Evolutionary conservation across 495 filamentous ascomycete genomes (phyloP).

Genomic region (Xylaria scruposa): DNA sequence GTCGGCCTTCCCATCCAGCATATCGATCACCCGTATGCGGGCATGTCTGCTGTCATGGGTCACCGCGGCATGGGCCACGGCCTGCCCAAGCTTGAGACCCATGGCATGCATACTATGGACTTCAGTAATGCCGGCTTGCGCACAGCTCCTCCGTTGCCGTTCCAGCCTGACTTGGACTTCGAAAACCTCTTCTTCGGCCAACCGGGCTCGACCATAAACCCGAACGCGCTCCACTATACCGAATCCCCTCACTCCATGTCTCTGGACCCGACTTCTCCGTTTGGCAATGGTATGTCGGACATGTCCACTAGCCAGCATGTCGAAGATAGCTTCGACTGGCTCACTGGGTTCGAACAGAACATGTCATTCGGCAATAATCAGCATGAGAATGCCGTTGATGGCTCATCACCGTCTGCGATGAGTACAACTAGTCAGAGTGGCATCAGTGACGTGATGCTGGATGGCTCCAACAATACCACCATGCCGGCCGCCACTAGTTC

Average conservation of each 20-base stretch:
- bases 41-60: slow-evolving; percentile 72
- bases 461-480: slow-evolving; percentile 70
- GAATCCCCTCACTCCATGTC: slow-evolving; percentile 78
- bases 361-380: slow-evolving; percentile 68
- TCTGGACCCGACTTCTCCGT: slow-evolving; percentile 77
- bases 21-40: slow-evolving; percentile 62
- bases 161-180: slow-evolving; percentile 76
- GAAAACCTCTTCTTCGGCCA: slow-evolving; percentile 74
- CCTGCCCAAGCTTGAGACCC: slow-evolving; percentile 84
- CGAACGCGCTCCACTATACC: slow-evolving; percentile 91
- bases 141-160: slow-evolving; percentile 79
- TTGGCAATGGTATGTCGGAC: slow-evolving; percentile 67
- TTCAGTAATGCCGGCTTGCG: slow-evolving; percentile 66
- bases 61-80: slow-evolving; percentile 69
- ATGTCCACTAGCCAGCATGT: slow-evolving; percentile 64
- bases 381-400: slow-evolving; percentile 83
- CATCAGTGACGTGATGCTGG: slow-evolving; percentile 90
- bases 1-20: slow-evolving; percentile 69
- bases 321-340: slow-evolving; percentile 87
- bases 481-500: slow-evolving; percentile 54
- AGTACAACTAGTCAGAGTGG: slow-evolving; percentile 91
- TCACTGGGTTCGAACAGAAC: slow-evolving; percentile 78
- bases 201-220: slow-evolving; percentile 81
- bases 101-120: slow-evolving; percentile 61
- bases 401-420: slow-evolving; percentile 92